These are phyloP conservation scores for Lotmaria passim DNA, from an alignment of 208 protist species.

Conservation along the genomic window DNA sequence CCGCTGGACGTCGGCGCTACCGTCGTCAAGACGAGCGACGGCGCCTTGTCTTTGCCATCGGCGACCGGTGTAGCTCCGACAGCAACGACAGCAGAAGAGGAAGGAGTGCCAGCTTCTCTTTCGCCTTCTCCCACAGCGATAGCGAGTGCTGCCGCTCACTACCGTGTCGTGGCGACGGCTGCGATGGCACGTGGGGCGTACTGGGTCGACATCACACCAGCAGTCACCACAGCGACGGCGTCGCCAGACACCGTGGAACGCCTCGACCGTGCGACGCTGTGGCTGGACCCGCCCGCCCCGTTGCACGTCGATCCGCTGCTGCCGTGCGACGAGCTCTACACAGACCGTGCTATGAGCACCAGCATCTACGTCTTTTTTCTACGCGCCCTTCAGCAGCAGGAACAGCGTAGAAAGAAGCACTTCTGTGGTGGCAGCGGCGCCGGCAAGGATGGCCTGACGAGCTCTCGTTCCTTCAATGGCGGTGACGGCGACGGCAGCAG, in stretches of 20 bases:
- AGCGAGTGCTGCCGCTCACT: background rate
- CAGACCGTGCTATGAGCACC: conserved; percentile 52
- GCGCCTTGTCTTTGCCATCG: too few species aligned
- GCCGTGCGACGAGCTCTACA: conserved; percentile 63
- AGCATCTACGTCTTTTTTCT: conserved; percentile 56
- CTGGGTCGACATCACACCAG: conserved; percentile 47
- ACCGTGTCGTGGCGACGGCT: conserved; percentile 23
- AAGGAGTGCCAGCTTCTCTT: background rate
- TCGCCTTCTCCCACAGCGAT: background rate
- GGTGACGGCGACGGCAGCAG: background rate
- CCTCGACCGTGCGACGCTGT: conserved; percentile 44
- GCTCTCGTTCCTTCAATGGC: background rate
- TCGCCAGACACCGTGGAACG: conserved; percentile 22
- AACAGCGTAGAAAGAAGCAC: background rate
- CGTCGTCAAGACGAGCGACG: conserved; percentile 2
- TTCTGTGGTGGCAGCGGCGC: background rate
- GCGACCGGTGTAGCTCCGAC: background rate
- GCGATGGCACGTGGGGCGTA: conserved; percentile 38
- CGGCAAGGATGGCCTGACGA: background rate
- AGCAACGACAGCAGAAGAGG: background rate
- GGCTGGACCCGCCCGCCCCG: conserved; percentile 36
- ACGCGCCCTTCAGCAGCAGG: conserved; percentile 29
- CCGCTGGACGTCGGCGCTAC: conserved; percentile 52
- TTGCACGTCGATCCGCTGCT: conserved; percentile 61
- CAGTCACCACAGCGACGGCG: background rate